phyloP scores from a whole-genome alignment of 306 rosid genomes.

The Morella rubra region DNA sequence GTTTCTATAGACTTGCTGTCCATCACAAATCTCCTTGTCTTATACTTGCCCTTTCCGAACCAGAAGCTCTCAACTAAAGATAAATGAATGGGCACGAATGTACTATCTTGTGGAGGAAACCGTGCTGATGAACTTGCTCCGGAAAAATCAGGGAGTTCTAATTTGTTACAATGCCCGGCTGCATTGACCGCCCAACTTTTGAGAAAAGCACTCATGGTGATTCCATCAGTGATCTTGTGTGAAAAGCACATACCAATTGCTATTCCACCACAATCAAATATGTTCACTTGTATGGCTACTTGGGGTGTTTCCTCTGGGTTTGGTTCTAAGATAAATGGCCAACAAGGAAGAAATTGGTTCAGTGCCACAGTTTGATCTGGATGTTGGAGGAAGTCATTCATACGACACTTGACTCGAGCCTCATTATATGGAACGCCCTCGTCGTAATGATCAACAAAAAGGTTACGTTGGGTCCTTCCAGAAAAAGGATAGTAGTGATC shows the following conservation, averaged over 20 bases:
- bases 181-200: constrained; percentile 42
- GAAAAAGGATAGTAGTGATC: constrained; percentile 48
- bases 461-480: constrained; percentile 35
- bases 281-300: constrained; percentile 45
- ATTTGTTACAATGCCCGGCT: constrained; percentile 16
- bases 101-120: constrained; percentile 42
- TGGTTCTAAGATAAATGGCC: constrained; percentile 28
- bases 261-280: constrained; percentile 51
- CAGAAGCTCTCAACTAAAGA: constrained; percentile 17
- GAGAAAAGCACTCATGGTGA: constrained; percentile 28
- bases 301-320: constrained; percentile 18
- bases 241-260: constrained; percentile 42
- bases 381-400: constrained; percentile 42
- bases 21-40: constrained; percentile 45
- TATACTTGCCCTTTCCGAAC: constrained; percentile 32
- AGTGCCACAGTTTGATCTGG: constrained; percentile 23
- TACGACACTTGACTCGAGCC: constrained; percentile 36
- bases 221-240: constrained; percentile 41
- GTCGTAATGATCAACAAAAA: constrained; percentile 40
- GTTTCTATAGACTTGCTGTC: constrained; percentile 20
- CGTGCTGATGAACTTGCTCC: constrained; percentile 2
- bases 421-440: constrained; percentile 47
- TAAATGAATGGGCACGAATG: constrained; percentile 21
- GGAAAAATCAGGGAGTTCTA: constrained; percentile 33
- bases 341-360: constrained; percentile 39